Percentiles rank a stretch among this genome's conserved stretches.
phyloP scores from a whole-genome alignment of 169 alveolate genomes.

The Plasmodium knowlesi region DNA sequence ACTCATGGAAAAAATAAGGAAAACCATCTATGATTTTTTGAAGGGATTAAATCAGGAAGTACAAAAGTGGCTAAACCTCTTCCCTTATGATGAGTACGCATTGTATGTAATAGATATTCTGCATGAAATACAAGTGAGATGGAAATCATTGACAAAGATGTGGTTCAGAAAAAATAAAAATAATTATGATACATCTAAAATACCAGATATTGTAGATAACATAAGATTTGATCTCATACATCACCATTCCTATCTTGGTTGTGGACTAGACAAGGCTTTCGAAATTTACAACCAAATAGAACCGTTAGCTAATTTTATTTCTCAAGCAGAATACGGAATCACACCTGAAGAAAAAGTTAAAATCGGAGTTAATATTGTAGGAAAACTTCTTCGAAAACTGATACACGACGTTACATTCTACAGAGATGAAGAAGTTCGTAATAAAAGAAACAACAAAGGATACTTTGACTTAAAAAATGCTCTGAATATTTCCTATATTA shows the following conservation, averaged over 20 bases:
- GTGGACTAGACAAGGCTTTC: constrained; percentile 83
- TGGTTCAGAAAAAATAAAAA: constrained; percentile 72
- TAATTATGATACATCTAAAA: constrained; percentile 85
- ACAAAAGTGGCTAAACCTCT: constrained; percentile 81
- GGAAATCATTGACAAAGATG: constrained; percentile 78
- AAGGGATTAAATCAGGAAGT: constrained; percentile 79
- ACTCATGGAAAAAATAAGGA: constrained; percentile 63
- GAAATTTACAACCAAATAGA: constrained; percentile 81
- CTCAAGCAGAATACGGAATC: constrained; percentile 88
- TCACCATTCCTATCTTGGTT: constrained; percentile 84
- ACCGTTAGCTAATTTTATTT: constrained; percentile 79
- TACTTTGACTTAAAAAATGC: constrained; percentile 36
- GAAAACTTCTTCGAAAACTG: constrained; percentile 83
- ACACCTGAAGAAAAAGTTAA: constrained; percentile 83
- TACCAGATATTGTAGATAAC: constrained; percentile 90
- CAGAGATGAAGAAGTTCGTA: constrained; percentile 71
- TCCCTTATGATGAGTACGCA: constrained; percentile 84
- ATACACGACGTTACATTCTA: constrained; percentile 86
- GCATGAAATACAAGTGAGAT: constrained; percentile 77
- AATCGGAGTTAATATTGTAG: constrained; percentile 87
- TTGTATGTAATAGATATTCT: constrained; percentile 78
- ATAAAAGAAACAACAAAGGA: constrained; percentile 48
- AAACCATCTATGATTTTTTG: constrained; percentile 79
- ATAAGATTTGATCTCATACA: constrained; percentile 89
- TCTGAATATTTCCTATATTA: constrained; percentile 28